Evolutionary conservation across 352 stramenopile genomes (phyloP), one percentile per base, ranked within the genome.

Genomic region (Globisporangium paroecandrum): DNA sequence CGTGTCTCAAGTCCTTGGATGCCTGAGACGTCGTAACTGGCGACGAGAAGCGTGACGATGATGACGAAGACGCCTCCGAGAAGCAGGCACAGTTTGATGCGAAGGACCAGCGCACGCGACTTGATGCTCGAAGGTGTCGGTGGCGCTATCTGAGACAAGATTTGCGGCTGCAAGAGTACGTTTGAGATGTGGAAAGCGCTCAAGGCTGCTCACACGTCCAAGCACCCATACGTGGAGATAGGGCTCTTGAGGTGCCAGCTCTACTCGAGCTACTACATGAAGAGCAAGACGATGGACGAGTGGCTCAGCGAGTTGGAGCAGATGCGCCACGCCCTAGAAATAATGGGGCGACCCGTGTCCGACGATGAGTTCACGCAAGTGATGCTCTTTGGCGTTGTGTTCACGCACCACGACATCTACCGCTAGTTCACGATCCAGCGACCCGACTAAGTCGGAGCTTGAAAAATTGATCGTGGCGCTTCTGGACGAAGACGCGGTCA

Each of bases 191-290:
- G 3, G 25, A 9, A 27, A 29, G 41, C 49, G 9, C 49, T 56
- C 22, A 56, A 27, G 22, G 49, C 49, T 6, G 49, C 49, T 2
- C 22, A 56, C 22, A 18, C 49, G n/a, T 3, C n/a, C n/a, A 8
- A 56, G 49, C 18, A 13, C 7, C 10, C 49, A 29, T 32, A 32
- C 49, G 8, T 29, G 49, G 25, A 56, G 4, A 9, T 8, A 20
- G 7, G 9, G 4, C 25, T 29, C 13, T n/a, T 56, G n/a, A 8
- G 29, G 22, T 10, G n/a, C 49, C 10, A 29, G 22, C n/a, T 56
- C 49, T 56, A 56, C 22, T 32, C 49, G n/a, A 56, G 49, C 49
- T 56, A n/a, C 49, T 56, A 32, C 49, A 56, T 27, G n/a, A 56
- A 56, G 49, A 18, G 13, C 49, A 56, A 32, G 49, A 32, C 49